A percentile compares a stretch with the other conserved stretches of the same genome.
phyloP scores from a whole-genome alignment of 768 basidiomycete genomes.

The Lactarius psammicola region DNA sequence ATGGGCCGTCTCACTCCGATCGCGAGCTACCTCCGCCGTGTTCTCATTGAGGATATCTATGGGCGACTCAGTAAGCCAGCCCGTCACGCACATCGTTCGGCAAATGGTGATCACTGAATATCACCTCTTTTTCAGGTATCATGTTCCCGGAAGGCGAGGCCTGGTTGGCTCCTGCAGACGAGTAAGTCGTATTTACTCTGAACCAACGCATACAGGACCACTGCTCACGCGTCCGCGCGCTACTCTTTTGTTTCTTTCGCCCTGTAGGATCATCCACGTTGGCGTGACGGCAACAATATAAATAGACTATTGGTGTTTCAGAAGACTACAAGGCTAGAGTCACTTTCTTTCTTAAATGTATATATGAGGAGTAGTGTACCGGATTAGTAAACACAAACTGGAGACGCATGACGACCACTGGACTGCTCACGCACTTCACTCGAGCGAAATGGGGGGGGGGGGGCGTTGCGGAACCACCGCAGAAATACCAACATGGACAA shows the following conservation, averaged over 20 bases:
- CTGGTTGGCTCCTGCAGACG: constrained; percentile 55
- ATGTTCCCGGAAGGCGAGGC: constrained; percentile 65
- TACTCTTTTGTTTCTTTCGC: not conserved
- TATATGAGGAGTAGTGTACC: not conserved
- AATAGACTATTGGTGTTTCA: not conserved
- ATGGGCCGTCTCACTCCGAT: constrained; percentile 37
- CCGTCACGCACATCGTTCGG: not conserved
- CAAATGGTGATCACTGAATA: not conserved
- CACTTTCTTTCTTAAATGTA: not conserved
- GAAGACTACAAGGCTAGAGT: not conserved
- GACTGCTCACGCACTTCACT: not conserved
- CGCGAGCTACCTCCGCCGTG: constrained; percentile 45
- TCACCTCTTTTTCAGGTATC: constrained; percentile 37
- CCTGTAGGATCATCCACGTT: constrained; percentile 19
- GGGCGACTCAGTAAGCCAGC: constrained; percentile 47
- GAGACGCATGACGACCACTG: not conserved
- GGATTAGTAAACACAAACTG: not conserved
- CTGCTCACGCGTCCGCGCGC: not conserved
- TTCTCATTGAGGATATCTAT: constrained; percentile 64
- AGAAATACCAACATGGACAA: not conserved
- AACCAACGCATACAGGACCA: not conserved
- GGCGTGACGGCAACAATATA: constrained; percentile 23
- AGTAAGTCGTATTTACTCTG: constrained; percentile 36
- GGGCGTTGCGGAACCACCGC: not conserved
- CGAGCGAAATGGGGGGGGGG: not conserved